phyloP scores from a whole-genome alignment of 768 basidiomycete species.

The Auricularia sp. region DNA sequence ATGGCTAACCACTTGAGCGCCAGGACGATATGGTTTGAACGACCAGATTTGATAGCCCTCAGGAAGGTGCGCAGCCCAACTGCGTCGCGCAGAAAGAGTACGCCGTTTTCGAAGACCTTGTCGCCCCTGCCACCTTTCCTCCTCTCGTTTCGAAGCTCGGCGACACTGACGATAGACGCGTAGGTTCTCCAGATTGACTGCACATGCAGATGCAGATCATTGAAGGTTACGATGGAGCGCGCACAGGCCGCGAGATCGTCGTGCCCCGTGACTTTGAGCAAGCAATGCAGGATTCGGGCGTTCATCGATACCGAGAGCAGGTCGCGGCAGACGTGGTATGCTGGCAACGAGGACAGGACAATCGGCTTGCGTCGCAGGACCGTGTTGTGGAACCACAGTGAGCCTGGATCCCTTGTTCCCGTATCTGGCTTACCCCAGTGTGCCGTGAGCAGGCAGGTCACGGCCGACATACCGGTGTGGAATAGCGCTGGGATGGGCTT shows the following conservation, averaged over 20 bases:
- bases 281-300: constrained; percentile 25
- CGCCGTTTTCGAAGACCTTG: not conserved
- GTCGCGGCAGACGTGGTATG: constrained; percentile 27
- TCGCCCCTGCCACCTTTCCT: not conserved
- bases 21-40: not conserved
- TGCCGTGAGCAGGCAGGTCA: constrained; percentile 20
- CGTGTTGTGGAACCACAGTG: constrained; percentile 27
- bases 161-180: not conserved
- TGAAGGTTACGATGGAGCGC: constrained; percentile 1
- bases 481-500: constrained; percentile 27
- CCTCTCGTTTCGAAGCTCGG: not conserved
- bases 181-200: not conserved
- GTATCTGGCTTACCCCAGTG: constrained; percentile 24
- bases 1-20: not conserved
- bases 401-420: constrained; percentile 24
- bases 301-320: constrained; percentile 27
- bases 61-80: not conserved
- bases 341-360: constrained; percentile 24
- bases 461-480: constrained; percentile 28
- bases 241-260: not conserved
- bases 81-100: not conserved
- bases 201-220: not conserved
- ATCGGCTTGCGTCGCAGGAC: constrained; percentile 27
- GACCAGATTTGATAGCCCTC: not conserved
- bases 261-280: constrained; percentile 19